These are phyloP conservation scores for Hemileia vastatrix DNA, from an alignment of 1,284 basidiomycete genomes.

Conservation along the genomic window DNA sequence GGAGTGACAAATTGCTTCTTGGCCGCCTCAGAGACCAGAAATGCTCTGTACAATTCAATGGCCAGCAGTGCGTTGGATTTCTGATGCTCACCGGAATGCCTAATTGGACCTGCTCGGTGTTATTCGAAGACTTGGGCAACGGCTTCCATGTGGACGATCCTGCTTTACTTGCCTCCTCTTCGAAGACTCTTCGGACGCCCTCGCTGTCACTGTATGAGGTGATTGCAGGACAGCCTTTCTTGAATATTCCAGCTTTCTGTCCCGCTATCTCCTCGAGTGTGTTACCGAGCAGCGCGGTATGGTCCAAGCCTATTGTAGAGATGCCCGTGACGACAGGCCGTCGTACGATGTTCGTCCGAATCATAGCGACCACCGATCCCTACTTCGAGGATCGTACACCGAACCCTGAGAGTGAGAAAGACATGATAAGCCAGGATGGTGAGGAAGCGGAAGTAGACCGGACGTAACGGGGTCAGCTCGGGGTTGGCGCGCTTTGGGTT, in stretches of 20 bases:
- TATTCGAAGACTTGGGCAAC: too few relatives aligned
- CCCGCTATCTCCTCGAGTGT: conserved; percentile 81
- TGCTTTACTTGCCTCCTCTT: conserved; percentile 57
- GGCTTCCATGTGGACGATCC: too few relatives aligned
- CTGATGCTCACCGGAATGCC: conserved; percentile 80
- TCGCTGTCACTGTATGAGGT: background rate
- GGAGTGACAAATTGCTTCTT: conserved; percentile 25
- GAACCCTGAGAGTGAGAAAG: conserved; percentile 60
- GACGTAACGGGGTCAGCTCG: conserved; percentile 57
- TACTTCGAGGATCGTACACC: conserved; percentile 89
- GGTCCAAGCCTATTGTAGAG: conserved; percentile 84
- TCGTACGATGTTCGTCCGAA: conserved; percentile 90
- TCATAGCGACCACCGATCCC: conserved; percentile 91
- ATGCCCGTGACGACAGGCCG: conserved; percentile 79
- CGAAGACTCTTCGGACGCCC: too few relatives aligned
- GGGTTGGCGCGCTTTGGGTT: conserved; percentile 56
- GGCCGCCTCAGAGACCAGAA: conserved; percentile 52
- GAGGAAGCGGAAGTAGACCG: conserved; percentile 87
- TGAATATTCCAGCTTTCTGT: conserved; percentile 97
- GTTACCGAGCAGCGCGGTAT: conserved; percentile 76
- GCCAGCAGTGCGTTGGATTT: conserved; percentile 81
- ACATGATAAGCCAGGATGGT: conserved; percentile 87
- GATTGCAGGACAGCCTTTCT: too few relatives aligned
- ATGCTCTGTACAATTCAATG: conserved; percentile 60
- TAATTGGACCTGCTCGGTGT: too few relatives aligned